Percentiles rank a stretch among this genome's conserved stretches.
phyloP scores from a whole-genome alignment of 345 rosid genomes.

The Camelina hispida region DNA sequence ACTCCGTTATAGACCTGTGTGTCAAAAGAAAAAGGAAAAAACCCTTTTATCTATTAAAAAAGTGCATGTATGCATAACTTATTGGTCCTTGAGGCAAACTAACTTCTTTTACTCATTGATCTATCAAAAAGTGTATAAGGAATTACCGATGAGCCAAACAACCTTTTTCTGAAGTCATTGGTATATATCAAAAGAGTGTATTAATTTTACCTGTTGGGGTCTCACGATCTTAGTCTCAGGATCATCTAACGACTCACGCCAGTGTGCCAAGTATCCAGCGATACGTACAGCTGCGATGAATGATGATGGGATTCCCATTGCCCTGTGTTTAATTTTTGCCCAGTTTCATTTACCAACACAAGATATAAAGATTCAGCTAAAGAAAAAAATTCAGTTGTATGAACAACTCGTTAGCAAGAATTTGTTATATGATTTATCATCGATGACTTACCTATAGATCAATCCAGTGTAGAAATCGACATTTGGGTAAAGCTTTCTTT shows the following conservation, averaged over 20 bases:
- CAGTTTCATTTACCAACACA: not conserved
- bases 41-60: not conserved
- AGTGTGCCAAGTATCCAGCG: conserved; percentile 93
- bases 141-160: not conserved
- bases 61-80: conserved; percentile 1
- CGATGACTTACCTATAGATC: conserved; percentile 64
- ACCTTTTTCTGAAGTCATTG: not conserved
- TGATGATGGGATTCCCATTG: conserved; percentile 75
- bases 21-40: not conserved
- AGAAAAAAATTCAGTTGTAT: not conserved
- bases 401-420: not conserved
- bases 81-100: not conserved
- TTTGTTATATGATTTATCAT: not conserved
- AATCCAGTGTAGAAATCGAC: conserved; percentile 95
- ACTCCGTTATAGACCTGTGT: conserved; percentile 77
- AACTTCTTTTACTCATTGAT: not conserved
- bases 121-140: not conserved
- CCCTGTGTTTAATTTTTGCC: conserved; percentile 48
- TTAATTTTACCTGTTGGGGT: conserved; percentile 77
- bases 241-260: conserved; percentile 95
- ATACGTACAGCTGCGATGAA: conserved; percentile 67
- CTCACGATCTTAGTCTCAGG: conserved; percentile 96
- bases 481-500: conserved; percentile 94
- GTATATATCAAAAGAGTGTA: conserved; percentile 24
- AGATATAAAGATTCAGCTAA: not conserved